Conservation (phyloP, 2,329 filamentous ascomycete species). For the Claviceps capensis region DNA sequence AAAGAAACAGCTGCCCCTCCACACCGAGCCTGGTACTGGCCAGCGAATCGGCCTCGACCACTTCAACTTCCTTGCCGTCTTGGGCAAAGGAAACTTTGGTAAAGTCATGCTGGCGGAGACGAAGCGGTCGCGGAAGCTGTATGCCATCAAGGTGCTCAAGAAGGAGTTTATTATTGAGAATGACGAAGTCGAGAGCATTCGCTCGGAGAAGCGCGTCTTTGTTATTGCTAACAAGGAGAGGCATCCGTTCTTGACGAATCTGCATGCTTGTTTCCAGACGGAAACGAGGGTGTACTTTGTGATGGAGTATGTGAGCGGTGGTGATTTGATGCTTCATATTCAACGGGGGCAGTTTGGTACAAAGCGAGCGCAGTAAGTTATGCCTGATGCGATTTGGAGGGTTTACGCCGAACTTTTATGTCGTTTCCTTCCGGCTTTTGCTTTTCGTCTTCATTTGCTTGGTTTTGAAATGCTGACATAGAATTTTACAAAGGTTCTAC, state of each 20-base stretch:
- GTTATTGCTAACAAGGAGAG: constrained; percentile 92
- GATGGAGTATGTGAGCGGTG: constrained; percentile 98
- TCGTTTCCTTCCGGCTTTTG: neutral
- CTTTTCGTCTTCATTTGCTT: constrained; percentile 3
- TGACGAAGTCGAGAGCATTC: constrained; percentile 94
- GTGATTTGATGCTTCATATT: constrained; percentile 98
- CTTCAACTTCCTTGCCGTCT: constrained; percentile 96
- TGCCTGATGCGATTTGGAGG: no score
- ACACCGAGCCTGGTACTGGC: constrained; percentile 59
- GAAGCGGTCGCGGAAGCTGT: constrained; percentile 80
- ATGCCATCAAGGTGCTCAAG: constrained; percentile 97
- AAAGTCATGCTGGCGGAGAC: constrained; percentile 99
- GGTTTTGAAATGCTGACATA: constrained; percentile 8
- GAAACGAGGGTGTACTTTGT: constrained; percentile 98
- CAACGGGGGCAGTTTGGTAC: constrained; percentile 92
- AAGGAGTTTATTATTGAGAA: constrained; percentile 99
- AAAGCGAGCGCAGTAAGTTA: constrained; percentile 79
- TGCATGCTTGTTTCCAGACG: constrained; percentile 98
- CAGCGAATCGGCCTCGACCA: constrained; percentile 89
- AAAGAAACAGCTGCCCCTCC: constrained; percentile 53
- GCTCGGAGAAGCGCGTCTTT: constrained; percentile 96
- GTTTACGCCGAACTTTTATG: no score
- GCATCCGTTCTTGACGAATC: constrained; percentile 86
- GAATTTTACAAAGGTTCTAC: constrained; percentile 54
- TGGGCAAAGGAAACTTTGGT: constrained; percentile 98